A percentile compares a stretch with the other conserved stretches of the same genome.
Evolutionary conservation across 129 eudicot genomes (phyloP).

Genomic region (Saposhnikovia divaricata): DNA sequence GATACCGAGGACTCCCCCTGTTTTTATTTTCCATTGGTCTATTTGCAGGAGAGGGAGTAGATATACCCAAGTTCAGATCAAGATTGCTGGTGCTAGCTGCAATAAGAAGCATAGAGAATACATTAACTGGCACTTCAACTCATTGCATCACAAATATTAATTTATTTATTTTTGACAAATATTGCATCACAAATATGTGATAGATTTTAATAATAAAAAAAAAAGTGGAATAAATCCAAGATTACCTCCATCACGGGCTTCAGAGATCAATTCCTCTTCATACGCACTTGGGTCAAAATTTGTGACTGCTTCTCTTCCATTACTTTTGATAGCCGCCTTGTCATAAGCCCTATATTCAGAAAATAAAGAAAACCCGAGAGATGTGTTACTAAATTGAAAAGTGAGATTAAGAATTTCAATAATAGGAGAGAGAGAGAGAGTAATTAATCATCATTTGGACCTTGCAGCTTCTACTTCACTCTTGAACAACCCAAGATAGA

Average conservation of each 20-base stretch:
- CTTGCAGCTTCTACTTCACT: constrained; percentile 85
- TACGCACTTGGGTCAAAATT: constrained; percentile 63
- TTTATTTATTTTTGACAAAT: too few species aligned
- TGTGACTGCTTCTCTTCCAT: constrained; percentile 69
- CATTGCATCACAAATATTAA: not conserved
- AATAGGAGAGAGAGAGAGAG: too few species aligned
- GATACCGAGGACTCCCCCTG: constrained; percentile 20
- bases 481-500: constrained; percentile 82
- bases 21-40: constrained; percentile 32
- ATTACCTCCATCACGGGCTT: constrained; percentile 31
- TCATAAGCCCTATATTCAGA: constrained; percentile 61
- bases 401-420: not conserved
- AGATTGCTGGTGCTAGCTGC: constrained; percentile 45
- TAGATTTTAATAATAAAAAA: not conserved
- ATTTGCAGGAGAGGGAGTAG: constrained; percentile 25
- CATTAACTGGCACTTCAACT: not conserved
- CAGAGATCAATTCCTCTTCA: constrained; percentile 21
- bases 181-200: not conserved
- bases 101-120: not conserved
- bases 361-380: constrained; percentile 18
- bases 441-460: constrained; percentile 43
- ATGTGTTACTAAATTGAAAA: not conserved
- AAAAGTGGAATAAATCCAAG: not conserved
- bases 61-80: constrained; percentile 56
- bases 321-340: constrained; percentile 63